phyloP scores from a whole-genome alignment of 1,284 basidiomycete genomes.

The Wallemia mellicola region DNA sequence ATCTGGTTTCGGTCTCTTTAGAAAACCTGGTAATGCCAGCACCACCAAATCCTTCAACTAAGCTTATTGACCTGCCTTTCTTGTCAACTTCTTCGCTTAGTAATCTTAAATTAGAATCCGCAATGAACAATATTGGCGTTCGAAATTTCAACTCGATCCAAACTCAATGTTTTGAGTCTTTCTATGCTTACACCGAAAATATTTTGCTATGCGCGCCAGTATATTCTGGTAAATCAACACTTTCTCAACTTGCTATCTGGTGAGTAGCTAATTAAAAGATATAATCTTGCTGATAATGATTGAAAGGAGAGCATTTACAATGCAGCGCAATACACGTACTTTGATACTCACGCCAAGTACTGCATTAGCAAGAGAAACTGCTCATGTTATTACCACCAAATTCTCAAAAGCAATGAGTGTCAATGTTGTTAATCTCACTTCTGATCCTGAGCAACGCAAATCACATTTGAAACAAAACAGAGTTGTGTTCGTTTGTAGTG shows the following conservation, averaged over 20 bases:
- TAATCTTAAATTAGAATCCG: conserved; percentile 20
- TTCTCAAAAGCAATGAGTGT: conserved; percentile 8
- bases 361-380: background rate
- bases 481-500: background rate
- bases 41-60: conserved; percentile 30
- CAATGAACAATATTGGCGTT: conserved; percentile 20
- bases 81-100: conserved; percentile 28
- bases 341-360: background rate
- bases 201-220: conserved; percentile 52
- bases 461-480: background rate
- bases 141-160: conserved; percentile 56
- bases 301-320: conserved; percentile 16
- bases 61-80: conserved; percentile 51
- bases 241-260: conserved; percentile 44
- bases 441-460: background rate
- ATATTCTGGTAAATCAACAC: conserved; percentile 47
- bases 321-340: background rate
- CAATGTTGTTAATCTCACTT: conserved; percentile 7
- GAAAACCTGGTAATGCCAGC: conserved; percentile 46
- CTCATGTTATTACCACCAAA: conserved; percentile 10
- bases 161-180: conserved; percentile 62
- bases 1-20: conserved; percentile 32
- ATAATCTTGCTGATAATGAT: background rate
- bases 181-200: conserved; percentile 39
- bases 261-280: conserved; percentile 14